Evolutionary conservation across 768 basidiomycete species (phyloP).

Genomic region (Coprinopsis cinerea): DNA sequence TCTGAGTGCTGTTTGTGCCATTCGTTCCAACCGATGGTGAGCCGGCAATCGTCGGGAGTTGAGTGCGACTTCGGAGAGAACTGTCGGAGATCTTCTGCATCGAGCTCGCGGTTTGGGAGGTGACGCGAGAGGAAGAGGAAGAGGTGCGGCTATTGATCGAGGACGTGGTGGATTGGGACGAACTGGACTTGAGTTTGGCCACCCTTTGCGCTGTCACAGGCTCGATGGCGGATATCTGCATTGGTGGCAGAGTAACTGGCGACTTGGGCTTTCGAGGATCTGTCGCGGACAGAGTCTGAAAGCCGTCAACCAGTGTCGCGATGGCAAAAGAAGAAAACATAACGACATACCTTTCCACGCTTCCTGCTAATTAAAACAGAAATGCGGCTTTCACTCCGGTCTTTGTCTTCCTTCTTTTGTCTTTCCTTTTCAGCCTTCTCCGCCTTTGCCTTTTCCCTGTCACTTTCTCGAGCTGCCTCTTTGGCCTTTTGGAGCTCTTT

Average conservation of each 20-base stretch:
- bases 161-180: slow-evolving; percentile 35
- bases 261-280: slow-evolving; percentile 73
- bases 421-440: slow-evolving; percentile 48
- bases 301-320: slow-evolving; percentile 2
- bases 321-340: slow-evolving; percentile 4
- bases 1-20: slow-evolving; percentile 40
- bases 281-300: slow-evolving; percentile 76
- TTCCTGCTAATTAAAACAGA: slow-evolving; percentile 84
- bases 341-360: slow-evolving; percentile 80
- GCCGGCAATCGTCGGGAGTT: slow-evolving; percentile 88
- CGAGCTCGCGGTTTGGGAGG: slow-evolving; percentile 80
- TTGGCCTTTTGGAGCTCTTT: slow-evolving; percentile 37
- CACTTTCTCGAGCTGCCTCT: slow-evolving; percentile 39
- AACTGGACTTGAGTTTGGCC: slow-evolving; percentile 64
- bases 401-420: slow-evolving; percentile 75
- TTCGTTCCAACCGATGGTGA: slow-evolving; percentile 81
- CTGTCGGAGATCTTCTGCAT: slow-evolving; percentile 85
- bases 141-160: slow-evolving; percentile 33
- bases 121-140: slow-evolving; percentile 55
- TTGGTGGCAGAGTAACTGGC: slow-evolving; percentile 74
- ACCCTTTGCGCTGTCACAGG: slow-evolving; percentile 79
- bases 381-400: slow-evolving; percentile 85
- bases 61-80: slow-evolving; percentile 68
- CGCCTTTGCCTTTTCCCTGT: slow-evolving; percentile 40
- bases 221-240: slow-evolving; percentile 85